Percentiles rank a stretch among this genome's conserved stretches.
phyloP scores from a whole-genome alignment of 2,329 filamentous ascomycete species.

The Passalora sequoiae region DNA sequence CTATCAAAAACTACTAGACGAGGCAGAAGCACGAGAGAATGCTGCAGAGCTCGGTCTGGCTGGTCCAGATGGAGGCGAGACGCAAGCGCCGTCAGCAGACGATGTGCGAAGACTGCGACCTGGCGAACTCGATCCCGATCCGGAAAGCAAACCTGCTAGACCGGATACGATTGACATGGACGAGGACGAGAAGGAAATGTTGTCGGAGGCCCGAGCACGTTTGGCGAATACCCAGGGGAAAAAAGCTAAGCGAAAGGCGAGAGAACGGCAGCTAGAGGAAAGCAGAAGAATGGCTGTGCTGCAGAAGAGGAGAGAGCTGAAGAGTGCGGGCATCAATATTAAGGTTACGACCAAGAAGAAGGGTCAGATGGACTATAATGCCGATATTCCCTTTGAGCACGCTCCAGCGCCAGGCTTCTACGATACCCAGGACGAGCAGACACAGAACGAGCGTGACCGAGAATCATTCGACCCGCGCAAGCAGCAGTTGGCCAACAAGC shows the following conservation, averaged over 20 bases:
- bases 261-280: conserved; percentile 92
- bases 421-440: conserved; percentile 79
- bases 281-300: conserved; percentile 81
- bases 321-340: conserved; percentile 97
- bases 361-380: conserved; percentile 99
- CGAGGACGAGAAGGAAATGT: conserved; percentile 99
- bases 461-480: conserved; percentile 88
- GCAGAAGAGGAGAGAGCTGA: conserved; percentile 93
- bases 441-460: conserved; percentile 75
- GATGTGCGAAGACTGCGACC: conserved; percentile 78
- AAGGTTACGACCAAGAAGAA: conserved; percentile 87
- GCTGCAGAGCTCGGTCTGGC: conserved; percentile 69
- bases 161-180: conserved; percentile 97
- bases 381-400: conserved; percentile 96
- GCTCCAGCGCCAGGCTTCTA: conserved; percentile 84
- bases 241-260: conserved; percentile 95
- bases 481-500: conserved; percentile 83
- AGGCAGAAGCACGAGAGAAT: conserved; percentile 83
- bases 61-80: conserved; percentile 81
- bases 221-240: conserved; percentile 97
- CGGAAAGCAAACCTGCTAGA: conserved; percentile 89
- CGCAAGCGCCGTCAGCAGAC: conserved; percentile 81
- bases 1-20: conserved; percentile 93
- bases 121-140: conserved; percentile 94
- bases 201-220: conserved; percentile 93